Evolutionary conservation across 352 stramenopile species (phyloP), one percentile per base, ranked within the genome.

Genomic region (Globisporangium parvum): DNA sequence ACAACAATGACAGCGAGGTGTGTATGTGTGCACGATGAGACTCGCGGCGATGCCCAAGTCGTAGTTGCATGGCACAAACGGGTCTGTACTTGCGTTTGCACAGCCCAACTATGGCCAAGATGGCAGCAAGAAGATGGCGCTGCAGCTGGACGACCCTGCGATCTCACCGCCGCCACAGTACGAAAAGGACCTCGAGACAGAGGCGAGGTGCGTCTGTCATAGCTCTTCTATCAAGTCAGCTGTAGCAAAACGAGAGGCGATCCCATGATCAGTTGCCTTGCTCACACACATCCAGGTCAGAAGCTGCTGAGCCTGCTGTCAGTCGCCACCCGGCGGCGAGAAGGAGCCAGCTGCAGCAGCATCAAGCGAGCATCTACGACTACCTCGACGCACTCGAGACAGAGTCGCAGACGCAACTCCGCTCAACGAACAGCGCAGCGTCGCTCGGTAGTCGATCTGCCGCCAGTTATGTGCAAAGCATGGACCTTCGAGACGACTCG

Each of bases 361-460:
- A 58, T 46, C 10, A 26, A 41, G 46, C 55, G 37, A 65, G 72
- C 51, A 88, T 93, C 53, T 93, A 93, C 53, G 82, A 89, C 56
- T 93, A 88, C 61, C 56, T 93, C 23, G 82, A 93, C 47, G 67
- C 79, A 5, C 51, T 93, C 28, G 82, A 93, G 60, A 85, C 71
- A 17, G 69, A 89, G 55, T 84, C 66, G 2, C 63, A 84, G 28
- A 44, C 63, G 2, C 78, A 88, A 28, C 61, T 87, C 35, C 74
- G 85, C 1, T 62, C 55, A 1, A 54, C 68, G 24, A 44, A 26
- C 31, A 42, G 24, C 15, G 41, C 14, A 46, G 51, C 3, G 57
- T 70, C 63, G 3, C 44, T 65, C 6, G 31, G 56, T 6, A 58
- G 48, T 24, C 59, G 56, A 6, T 63, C 49, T 11, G 56, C 42